Percentiles rank a stretch among this genome's conserved stretches.
phyloP scores from a whole-genome alignment of 495 filamentous ascomycete genomes.

The Penicillium angulare region DNA sequence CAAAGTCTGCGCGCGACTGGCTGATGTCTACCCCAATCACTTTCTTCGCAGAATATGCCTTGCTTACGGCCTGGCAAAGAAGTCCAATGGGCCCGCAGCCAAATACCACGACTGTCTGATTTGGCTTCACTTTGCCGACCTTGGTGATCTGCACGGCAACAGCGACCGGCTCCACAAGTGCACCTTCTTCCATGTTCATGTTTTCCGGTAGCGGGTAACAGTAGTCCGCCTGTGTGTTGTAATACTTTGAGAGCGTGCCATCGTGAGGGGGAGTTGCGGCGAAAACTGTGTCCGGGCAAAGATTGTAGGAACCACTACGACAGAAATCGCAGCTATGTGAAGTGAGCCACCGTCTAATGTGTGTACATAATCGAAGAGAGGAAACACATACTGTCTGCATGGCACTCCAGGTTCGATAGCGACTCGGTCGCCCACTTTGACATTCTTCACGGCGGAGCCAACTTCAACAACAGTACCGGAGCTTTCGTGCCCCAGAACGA shows the following conservation, averaged over 20 bases:
- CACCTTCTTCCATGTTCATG: constrained; percentile 77
- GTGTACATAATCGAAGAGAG: too few species aligned
- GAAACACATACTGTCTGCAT: constrained; percentile 49
- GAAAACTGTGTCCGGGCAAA: constrained; percentile 67
- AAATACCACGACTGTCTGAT: constrained; percentile 77
- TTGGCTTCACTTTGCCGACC: constrained; percentile 65
- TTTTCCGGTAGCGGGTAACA: constrained; percentile 74
- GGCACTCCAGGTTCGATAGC: constrained; percentile 82
- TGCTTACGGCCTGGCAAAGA: constrained; percentile 72
- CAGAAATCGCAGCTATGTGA: constrained; percentile 42
- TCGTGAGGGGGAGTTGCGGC: constrained; percentile 80
- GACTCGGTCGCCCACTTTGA: constrained; percentile 66
- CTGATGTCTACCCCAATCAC: constrained; percentile 79
- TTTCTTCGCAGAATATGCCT: constrained; percentile 69
- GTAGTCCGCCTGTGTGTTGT: constrained; percentile 69
- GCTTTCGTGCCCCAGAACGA: constrained; percentile 69
- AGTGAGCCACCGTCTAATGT: too few species aligned
- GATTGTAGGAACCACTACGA: constrained; percentile 40
- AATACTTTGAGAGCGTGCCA: constrained; percentile 80
- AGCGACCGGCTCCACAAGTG: constrained; percentile 76
- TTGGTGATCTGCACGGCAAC: constrained; percentile 78
- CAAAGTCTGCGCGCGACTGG: constrained; percentile 66
- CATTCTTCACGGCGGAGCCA: constrained; percentile 52
- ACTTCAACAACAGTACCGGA: constrained; percentile 61
- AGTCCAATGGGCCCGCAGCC: constrained; percentile 85